Percentiles rank a stretch among this genome's conserved stretches.
phyloP scores from a whole-genome alignment of 2,329 filamentous ascomycete species.

The Aspergillus fijiensis region DNA sequence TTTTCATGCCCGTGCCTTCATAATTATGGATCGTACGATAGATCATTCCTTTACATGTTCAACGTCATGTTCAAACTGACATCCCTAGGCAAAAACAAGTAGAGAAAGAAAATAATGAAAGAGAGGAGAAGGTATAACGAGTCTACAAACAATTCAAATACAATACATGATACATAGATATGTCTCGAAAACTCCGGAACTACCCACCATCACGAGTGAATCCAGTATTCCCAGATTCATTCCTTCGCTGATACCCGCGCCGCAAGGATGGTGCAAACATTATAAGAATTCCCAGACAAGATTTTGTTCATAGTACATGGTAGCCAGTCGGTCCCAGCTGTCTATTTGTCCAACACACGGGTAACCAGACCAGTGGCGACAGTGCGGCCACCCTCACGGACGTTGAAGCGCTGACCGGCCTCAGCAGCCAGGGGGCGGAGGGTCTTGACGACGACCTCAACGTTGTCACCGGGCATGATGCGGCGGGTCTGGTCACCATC shows the following conservation, averaged over 20 bases:
- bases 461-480: constrained; percentile 98
- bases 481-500: constrained; percentile 77
- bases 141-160: constrained; percentile 30
- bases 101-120: constrained; percentile 14
- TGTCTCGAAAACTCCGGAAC: constrained; percentile 38
- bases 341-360: constrained; percentile 58
- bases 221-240: constrained; percentile 24
- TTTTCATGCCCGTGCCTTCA: neutral
- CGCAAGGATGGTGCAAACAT: constrained; percentile 33
- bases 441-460: constrained; percentile 91
- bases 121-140: constrained; percentile 31
- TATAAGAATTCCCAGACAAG: constrained; percentile 24
- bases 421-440: constrained; percentile 85
- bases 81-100: constrained; percentile 11
- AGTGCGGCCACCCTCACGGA: constrained; percentile 92
- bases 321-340: constrained; percentile 15
- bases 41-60: constrained; percentile 17
- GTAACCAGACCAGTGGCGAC: constrained; percentile 82
- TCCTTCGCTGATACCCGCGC: constrained; percentile 37
- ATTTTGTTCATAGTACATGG: constrained; percentile 35
- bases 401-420: constrained; percentile 92
- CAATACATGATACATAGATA: constrained; percentile 36
- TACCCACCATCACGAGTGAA: constrained; percentile 16
- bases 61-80: constrained; percentile 15
- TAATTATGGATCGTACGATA: neutral